Conservation (phyloP, 2,329 filamentous ascomycete genomes). For the Aureobasidium pullulans region DNA sequence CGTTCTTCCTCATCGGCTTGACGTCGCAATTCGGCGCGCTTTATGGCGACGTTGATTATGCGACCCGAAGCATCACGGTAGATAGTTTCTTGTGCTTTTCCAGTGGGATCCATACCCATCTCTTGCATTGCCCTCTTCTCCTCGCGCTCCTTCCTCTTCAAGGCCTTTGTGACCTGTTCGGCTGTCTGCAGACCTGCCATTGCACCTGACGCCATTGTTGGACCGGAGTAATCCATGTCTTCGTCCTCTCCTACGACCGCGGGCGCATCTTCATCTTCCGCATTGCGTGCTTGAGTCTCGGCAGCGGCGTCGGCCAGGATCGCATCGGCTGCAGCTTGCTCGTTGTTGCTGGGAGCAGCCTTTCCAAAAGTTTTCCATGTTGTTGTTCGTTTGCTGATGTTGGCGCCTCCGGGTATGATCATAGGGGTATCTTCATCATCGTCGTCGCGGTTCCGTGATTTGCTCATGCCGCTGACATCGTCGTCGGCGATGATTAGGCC, state of each 20-base stretch:
- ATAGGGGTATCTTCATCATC: slow-evolving; percentile 49
- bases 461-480: slow-evolving; percentile 47
- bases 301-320: slow-evolving; percentile 29
- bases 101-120: slow-evolving; percentile 36
- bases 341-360: slow-evolving; percentile 41
- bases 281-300: slow-evolving; percentile 24
- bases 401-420: slow-evolving; percentile 40
- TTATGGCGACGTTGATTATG: slow-evolving; percentile 90
- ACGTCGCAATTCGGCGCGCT: slow-evolving; percentile 74
- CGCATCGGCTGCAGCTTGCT: slow-evolving; percentile 55
- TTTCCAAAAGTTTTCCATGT: slow-evolving; percentile 71
- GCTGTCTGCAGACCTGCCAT: slow-evolving; percentile 82
- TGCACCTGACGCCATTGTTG: slow-evolving; percentile 81
- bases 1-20: slow-evolving; percentile 64
- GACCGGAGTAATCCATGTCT: slow-evolving; percentile 37
- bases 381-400: slow-evolving; percentile 71
- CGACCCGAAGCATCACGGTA: slow-evolving; percentile 92
- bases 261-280: slow-evolving; percentile 36
- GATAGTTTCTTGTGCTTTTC: slow-evolving; percentile 67
- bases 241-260: slow-evolving; percentile 46
- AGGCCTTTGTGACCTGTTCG: slow-evolving; percentile 54
- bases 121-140: slow-evolving; percentile 47
- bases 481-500: slow-evolving; percentile 46
- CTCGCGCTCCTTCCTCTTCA: slow-evolving; percentile 57
- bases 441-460: slow-evolving; percentile 35